phyloP scores from a whole-genome alignment of 2,329 filamentous ascomycete species.

The Ophiostoma ulmi region DNA sequence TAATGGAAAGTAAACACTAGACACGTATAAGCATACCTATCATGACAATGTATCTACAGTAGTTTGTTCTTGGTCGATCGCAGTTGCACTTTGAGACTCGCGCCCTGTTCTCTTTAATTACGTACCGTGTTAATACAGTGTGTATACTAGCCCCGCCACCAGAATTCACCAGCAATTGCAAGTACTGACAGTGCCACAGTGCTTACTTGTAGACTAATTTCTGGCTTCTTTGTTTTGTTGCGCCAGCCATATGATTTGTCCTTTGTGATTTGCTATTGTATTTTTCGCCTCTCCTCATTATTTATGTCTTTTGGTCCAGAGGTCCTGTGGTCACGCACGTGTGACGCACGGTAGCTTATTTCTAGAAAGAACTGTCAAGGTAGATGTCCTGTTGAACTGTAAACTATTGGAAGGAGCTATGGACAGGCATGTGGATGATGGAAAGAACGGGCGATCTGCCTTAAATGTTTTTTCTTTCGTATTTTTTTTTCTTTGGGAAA shows the following conservation, averaged over 20 bases:
- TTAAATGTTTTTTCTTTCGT: background rate
- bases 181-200: background rate
- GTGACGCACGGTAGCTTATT: background rate
- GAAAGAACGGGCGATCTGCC: conserved; percentile 3
- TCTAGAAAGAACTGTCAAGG: background rate
- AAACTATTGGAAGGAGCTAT: background rate
- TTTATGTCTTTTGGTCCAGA: background rate
- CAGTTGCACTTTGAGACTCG: conserved; percentile 27
- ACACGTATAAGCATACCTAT: background rate
- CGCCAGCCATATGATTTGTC: conserved; percentile 11
- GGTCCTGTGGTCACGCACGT: background rate
- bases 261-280: background rate
- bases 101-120: conserved; percentile 19
- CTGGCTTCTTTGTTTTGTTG: background rate
- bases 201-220: background rate
- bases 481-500: background rate
- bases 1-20: background rate
- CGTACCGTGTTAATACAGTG: background rate
- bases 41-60: background rate
- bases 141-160: background rate
- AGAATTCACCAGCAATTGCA: background rate
- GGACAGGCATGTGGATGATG: background rate
- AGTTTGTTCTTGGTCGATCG: conserved; percentile 22
- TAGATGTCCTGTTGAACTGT: background rate
- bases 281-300: background rate